Evolutionary conservation across 257 asterid species (phyloP).

Genomic region (Thymus quinquecostatus): DNA sequence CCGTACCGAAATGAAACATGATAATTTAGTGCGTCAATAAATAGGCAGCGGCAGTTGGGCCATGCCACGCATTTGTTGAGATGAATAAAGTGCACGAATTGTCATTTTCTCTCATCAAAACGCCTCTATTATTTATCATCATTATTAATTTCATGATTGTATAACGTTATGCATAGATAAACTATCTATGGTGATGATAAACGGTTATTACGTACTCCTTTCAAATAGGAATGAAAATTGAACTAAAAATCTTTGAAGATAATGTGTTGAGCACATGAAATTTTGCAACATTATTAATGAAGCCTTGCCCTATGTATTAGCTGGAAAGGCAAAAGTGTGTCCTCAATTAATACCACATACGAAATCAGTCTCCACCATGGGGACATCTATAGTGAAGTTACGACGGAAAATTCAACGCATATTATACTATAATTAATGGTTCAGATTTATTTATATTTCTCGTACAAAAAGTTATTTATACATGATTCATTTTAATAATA

Average conservation of each 20-base stretch:
- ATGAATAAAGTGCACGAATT: background rate
- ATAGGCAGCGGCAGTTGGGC: background rate
- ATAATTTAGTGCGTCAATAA: background rate
- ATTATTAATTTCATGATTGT: background rate
- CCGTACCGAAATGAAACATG: too few species aligned
- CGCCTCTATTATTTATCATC: background rate
- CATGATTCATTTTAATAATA: too few species aligned
- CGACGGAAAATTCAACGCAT: background rate
- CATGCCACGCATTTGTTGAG: background rate
- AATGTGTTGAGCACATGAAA: too few species aligned
- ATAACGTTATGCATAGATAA: too few species aligned
- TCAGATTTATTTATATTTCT: too few species aligned
- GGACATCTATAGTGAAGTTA: background rate
- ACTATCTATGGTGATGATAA: background rate
- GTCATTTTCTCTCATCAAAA: background rate
- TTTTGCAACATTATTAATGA: background rate
- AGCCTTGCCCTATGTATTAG: slow-evolving; percentile 10
- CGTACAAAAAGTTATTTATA: too few species aligned
- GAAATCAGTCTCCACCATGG: slow-evolving; percentile 11
- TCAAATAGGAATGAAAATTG: too few species aligned
- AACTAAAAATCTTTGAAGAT: too few species aligned
- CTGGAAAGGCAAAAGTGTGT: slow-evolving; percentile 22
- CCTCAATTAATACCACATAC: background rate
- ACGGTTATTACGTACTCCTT: background rate
- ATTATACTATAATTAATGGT: too few species aligned